Evolutionary conservation across 305 asterid species (phyloP), one percentile per base, ranked within the genome.

Genomic region (Lippia alba): DNA sequence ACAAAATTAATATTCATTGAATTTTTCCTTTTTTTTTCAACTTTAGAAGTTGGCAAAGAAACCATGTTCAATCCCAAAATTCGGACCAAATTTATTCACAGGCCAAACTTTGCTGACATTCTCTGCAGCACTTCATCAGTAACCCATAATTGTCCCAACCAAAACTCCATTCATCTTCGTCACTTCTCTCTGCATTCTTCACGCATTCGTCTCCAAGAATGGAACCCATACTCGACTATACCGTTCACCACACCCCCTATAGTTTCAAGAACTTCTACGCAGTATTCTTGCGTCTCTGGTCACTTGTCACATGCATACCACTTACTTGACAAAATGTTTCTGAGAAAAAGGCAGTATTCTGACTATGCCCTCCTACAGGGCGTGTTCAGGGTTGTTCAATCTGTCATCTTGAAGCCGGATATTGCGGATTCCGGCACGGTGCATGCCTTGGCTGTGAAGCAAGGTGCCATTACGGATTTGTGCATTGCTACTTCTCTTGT

Each of bases 371-470:
- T 57, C 46, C 63, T 56, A 8, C 51, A 73, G 70, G 85, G 85
- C 36, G 84, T 74, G 11, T 74, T 80, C 80, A 75, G 74, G 61
- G 69, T 78, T 61, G 66, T 83, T 51, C 79, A 73, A 34, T 7
- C 48, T 32, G 78, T 78, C 77, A 48, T 51, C 53, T 39, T 15
- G 24, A 72, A 67, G 0, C 85, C 88, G 10, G 74, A 61, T 48
- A 11, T 49, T 8, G n/a, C 69, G 32, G 76, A 30, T 32, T 87
- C 77, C 36, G 67, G 73, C 15, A 73, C 67, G 72, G 80, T 75
- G 66, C 96, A 89, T 61, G 88, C 87, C 34, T 55, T 80, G 66
- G 83, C 83, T 15, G 61, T 83, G 62, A 87, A 89, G 75, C 70
- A 61, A 20, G 93, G 88, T 17, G 78, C 74, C 69, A 73, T 87